Evolutionary conservation across 208 protist genomes (phyloP).

Genomic region (Wallacemonas sp.): DNA sequence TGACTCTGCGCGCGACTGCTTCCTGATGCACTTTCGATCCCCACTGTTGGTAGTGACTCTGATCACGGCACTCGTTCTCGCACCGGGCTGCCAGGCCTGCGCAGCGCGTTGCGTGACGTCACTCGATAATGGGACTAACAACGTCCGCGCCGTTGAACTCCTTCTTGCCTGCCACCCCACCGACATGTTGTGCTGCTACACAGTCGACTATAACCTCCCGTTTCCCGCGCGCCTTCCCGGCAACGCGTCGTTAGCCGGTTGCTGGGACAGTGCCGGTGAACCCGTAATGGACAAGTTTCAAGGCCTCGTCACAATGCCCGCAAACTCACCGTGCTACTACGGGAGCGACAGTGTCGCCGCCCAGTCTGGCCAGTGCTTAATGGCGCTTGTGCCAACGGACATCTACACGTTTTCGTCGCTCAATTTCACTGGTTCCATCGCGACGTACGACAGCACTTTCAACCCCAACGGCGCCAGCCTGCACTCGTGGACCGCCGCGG

Average conservation of each 20-base stretch:
- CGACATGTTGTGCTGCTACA: slow-evolving; percentile 7
- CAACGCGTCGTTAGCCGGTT: not conserved
- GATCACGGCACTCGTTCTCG: not conserved
- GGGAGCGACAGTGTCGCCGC: not conserved
- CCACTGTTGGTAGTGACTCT: too few relatives aligned
- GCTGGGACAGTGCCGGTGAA: not conserved
- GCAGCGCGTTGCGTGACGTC: not conserved
- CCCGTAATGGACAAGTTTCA: not conserved
- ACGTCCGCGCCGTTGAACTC: not conserved
- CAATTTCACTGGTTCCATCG: not conserved
- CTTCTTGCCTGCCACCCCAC: not conserved
- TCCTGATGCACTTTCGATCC: too few relatives aligned
- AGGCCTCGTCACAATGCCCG: not conserved
- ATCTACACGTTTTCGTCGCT: not conserved
- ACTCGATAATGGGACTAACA: not conserved
- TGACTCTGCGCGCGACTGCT: too few relatives aligned
- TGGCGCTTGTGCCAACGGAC: not conserved
- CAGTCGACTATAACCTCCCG: not conserved
- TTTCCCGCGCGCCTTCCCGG: not conserved
- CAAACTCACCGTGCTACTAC: slow-evolving; percentile 7
- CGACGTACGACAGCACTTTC: not conserved
- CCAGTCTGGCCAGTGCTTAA: not conserved
- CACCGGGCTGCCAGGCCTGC: not conserved
- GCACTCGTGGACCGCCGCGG: too few relatives aligned
- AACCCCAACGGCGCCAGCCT: not conserved